A percentile compares a stretch with the other conserved stretches of the same genome.
phyloP scores from a whole-genome alignment of 1,139 yeast genomes.

The Zygosaccharomyces pseudobailii region DNA sequence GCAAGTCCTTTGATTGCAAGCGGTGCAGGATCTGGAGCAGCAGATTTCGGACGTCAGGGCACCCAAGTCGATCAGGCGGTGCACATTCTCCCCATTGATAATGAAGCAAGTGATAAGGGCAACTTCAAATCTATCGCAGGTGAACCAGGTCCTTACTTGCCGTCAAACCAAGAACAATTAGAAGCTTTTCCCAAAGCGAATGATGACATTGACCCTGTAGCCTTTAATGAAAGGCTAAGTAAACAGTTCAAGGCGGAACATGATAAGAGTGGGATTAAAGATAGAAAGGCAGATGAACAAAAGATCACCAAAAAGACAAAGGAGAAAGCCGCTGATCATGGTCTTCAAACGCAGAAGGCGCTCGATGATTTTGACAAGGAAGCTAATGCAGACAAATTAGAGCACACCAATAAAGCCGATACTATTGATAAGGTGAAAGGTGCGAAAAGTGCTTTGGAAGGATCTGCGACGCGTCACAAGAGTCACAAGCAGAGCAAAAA shows the following conservation, averaged over 20 bases:
- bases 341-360: constrained; percentile 2
- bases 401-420: background rate
- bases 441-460: background rate
- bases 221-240: constrained; percentile 17
- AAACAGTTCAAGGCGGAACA: constrained; percentile 13
- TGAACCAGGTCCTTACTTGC: constrained; percentile 57
- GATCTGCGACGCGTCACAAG: too few relatives aligned
- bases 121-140: constrained; percentile 36
- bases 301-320: constrained; percentile 8
- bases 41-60: constrained; percentile 6
- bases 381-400: background rate
- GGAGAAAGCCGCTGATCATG: constrained; percentile 15
- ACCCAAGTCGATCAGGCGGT: constrained; percentile 1
- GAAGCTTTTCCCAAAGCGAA: constrained; percentile 43
- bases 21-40: constrained; percentile 18
- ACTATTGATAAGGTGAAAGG: background rate
- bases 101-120: background rate
- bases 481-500: too few relatives aligned
- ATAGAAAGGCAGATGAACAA: background rate
- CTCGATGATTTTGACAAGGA: background rate
- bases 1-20: constrained; percentile 16
- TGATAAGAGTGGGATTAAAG: background rate
- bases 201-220: constrained; percentile 19
- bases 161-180: constrained; percentile 44
- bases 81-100: constrained; percentile 11